These are phyloP conservation scores for Nothomitra cinnamomea DNA, from an alignment of 2,329 filamentous ascomycete species.

Conservation along the genomic window DNA sequence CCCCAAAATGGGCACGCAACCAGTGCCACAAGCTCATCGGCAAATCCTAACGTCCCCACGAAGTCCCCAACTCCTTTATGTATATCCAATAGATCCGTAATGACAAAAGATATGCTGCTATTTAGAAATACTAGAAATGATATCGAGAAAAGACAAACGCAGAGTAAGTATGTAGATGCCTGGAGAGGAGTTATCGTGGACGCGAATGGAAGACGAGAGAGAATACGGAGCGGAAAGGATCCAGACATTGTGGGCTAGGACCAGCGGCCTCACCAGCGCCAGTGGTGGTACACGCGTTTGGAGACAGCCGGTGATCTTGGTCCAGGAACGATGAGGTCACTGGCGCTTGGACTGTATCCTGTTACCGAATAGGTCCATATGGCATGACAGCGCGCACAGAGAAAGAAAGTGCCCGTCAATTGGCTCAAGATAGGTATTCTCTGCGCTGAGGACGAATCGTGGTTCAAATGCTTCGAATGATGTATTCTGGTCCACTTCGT, in stretches of 20 bases:
- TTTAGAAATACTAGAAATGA: constrained; percentile 83
- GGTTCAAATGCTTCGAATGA: no score
- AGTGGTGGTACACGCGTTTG: background rate
- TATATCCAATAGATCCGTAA: constrained; percentile 65
- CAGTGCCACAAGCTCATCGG: constrained; percentile 66
- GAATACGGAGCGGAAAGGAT: background rate
- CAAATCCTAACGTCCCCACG: constrained; percentile 72
- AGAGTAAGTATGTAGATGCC: constrained; percentile 52
- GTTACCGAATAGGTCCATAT: no score
- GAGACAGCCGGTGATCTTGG: no score
- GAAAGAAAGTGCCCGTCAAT: no score
- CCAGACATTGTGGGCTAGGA: background rate
- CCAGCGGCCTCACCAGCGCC: background rate
- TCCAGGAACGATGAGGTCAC: no score
- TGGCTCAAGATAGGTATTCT: no score
- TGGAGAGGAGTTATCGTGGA: constrained; percentile 4
- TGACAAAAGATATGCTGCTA: constrained; percentile 67
- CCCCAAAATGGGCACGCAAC: constrained; percentile 71
- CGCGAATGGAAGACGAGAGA: background rate
- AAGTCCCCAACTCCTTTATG: constrained; percentile 59
- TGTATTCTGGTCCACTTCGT: no score
- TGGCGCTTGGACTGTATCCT: no score
- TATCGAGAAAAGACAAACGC: constrained; percentile 73
- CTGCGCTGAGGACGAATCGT: no score
- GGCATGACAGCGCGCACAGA: no score